Conservation (phyloP, 345 rosid genomes). For the Lumnitzera racemosa region DNA sequence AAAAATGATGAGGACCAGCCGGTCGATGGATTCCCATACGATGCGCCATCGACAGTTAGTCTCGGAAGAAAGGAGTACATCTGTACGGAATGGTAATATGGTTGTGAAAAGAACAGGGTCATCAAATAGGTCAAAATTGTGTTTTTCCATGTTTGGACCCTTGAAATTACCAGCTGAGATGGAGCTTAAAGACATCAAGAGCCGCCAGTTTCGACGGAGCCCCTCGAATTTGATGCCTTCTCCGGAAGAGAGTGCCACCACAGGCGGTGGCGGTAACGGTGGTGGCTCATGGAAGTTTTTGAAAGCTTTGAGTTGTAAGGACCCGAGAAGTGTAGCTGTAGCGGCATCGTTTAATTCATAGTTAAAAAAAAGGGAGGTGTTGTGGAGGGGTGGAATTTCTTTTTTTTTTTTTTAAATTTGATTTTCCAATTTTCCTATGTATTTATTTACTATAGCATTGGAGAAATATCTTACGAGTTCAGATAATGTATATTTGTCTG, state of each 20-base stretch:
- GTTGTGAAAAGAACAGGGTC: constrained; percentile 1
- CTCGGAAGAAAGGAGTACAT: no score
- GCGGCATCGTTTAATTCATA: constrained; percentile 25
- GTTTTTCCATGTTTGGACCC: constrained; percentile 47
- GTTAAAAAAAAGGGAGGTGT: neutral
- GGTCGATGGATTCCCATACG: no score
- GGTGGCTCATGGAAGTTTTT: constrained; percentile 36
- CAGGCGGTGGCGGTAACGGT: constrained; percentile 20
- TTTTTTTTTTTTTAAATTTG: neutral
- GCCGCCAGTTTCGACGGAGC: constrained; percentile 49
- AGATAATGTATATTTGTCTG: no score
- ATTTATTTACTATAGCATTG: no score
- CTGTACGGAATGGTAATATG: neutral
- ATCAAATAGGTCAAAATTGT: constrained; percentile 45
- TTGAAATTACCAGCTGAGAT: constrained; percentile 43
- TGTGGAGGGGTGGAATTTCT: neutral
- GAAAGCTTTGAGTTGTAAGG: constrained; percentile 55
- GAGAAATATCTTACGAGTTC: no score
- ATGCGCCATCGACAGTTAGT: no score
- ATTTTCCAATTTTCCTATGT: no score
- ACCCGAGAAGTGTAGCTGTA: constrained; percentile 39
- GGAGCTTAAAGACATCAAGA: constrained; percentile 53
- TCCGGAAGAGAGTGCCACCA: constrained; percentile 6
- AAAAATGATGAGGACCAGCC: no score
- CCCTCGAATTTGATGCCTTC: constrained; percentile 30